Base-by-base conservation (phyloP, 2,329 filamentous ascomycete genomes). In the Fusarium tricinctum region DNA sequence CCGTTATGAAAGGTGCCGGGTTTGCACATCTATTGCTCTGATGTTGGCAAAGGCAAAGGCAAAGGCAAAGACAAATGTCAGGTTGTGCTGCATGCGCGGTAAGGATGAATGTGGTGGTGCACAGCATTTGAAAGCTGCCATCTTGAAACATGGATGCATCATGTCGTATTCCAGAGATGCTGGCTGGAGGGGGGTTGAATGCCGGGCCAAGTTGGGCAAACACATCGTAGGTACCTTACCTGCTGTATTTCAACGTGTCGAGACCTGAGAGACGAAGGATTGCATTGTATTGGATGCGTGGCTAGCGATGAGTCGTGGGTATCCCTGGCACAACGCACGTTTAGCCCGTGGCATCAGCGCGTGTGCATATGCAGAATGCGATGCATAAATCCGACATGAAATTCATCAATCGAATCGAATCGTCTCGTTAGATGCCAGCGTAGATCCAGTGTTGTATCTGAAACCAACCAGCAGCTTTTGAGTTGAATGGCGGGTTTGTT, bases 341-440 rank as follows among this genome's bases (percentile, higher is more conserved):
- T 49, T 70, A 59, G 52, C 50, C 19, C 53, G 59, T 66, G 72
- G 69, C 70, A 73, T 71, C 56, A 60, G 40, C 49, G 38, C 32
- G 52, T 53, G 57, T 67, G 64, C 64, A 54, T 64, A 58, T 63
- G 58, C 51, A 40, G 66, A 68, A 58, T 69, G 58, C 61, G 66
- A 55, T 68, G 67, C 64, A 72, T 46, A 59, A 33, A 69, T 56
- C 60, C 55, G 8, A 26, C 19, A 33, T 48, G 6, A 28, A 28
- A 47, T 47, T 46, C 15, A 22, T 22, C 30, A 47, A 54, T 40
- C 30, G 28, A 33, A 22, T 48, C 57, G 55, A 47, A 35, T 54
- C 42, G 33, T 58, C 44, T 54, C 42, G 33, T 58, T 39, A 26
- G 42, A 14, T 44, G 17, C 39, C 32, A 33, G 23, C 22, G 40